Evolutionary conservation across 805 yeast genomes (phyloP).

Genomic region (Cyberlindnera amylophila): DNA sequence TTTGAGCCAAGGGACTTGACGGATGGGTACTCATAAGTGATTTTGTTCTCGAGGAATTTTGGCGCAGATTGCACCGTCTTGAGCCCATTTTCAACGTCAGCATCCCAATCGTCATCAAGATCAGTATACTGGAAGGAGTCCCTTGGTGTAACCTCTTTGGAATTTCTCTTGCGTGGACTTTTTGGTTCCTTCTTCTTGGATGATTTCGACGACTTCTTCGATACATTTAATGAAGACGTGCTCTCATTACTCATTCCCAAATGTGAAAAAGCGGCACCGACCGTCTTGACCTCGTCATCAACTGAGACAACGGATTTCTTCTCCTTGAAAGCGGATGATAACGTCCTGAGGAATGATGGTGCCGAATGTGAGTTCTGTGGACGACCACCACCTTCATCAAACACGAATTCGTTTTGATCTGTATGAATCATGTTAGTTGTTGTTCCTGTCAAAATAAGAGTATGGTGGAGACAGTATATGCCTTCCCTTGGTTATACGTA

Average conservation of each 20-base stretch:
- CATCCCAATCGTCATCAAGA: conserved; percentile 92
- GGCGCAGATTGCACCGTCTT: conserved; percentile 27
- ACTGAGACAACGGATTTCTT: conserved; percentile 30
- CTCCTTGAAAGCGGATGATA: conserved; percentile 28
- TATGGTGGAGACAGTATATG: too few relatives aligned
- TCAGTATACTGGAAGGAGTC: conserved; percentile 50
- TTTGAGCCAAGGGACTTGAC: conserved; percentile 21
- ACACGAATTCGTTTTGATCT: conserved; percentile 53
- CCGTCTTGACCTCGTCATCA: conserved; percentile 35
- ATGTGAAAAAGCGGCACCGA: conserved; percentile 57
- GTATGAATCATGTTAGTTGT: neutral
- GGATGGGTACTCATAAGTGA: conserved; percentile 27
- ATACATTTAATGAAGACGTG: conserved; percentile 6
- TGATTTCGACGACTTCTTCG: conserved; percentile 18
- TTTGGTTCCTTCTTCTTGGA: conserved; percentile 6
- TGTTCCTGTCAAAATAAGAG: neutral
- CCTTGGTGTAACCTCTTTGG: conserved; percentile 24
- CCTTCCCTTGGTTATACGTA: conserved; percentile 20
- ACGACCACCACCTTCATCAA: conserved; percentile 65
- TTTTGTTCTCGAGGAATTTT: conserved; percentile 28
- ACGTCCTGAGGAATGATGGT: conserved; percentile 26
- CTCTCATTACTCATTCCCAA: conserved; percentile 35
- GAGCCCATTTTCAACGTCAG: conserved; percentile 49
- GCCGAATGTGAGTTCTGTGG: conserved; percentile 53
- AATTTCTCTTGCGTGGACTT: conserved; percentile 12